These are phyloP conservation scores for Cyberlindnera xishuangbannaensis DNA, from an alignment of 805 yeast species.

Conservation along the genomic window DNA sequence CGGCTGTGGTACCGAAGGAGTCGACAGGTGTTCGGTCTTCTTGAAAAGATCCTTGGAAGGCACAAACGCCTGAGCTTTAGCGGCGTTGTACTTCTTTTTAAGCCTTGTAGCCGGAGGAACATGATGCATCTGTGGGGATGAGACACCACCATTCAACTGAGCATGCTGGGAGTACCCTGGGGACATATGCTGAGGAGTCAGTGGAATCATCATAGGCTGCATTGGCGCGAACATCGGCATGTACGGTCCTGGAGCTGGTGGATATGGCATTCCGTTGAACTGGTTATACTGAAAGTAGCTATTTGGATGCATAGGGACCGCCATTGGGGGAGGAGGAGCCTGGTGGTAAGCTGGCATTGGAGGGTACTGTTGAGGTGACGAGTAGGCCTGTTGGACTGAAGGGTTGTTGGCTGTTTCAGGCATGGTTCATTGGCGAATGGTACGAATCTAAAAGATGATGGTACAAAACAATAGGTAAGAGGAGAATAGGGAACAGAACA, in stretches of 20 bases:
- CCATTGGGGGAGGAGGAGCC: neutral
- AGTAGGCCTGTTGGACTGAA: neutral
- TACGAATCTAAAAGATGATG: too few species aligned
- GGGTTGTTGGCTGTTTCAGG: conserved; percentile 1
- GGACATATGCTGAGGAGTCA: neutral
- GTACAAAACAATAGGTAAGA: too few species aligned
- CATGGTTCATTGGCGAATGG: conserved; percentile 2
- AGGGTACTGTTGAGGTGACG: neutral
- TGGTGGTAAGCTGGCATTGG: conserved; percentile 1
- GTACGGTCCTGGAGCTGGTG: neutral
- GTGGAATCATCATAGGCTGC: neutral
- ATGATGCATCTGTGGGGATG: neutral
- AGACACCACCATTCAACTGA: neutral
- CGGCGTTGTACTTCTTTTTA: neutral
- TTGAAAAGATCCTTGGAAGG: neutral
- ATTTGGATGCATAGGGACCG: neutral
- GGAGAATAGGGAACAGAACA: too few species aligned
- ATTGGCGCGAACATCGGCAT: neutral
- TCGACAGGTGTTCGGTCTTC: neutral
- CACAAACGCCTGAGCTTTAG: neutral
- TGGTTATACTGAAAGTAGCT: neutral
- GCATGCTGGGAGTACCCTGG: neutral
- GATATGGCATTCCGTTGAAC: neutral
- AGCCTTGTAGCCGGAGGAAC: neutral
- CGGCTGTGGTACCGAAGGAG: neutral